Conservation (phyloP, 1,284 basidiomycete species). For the Pseudozyma sp. region DNA sequence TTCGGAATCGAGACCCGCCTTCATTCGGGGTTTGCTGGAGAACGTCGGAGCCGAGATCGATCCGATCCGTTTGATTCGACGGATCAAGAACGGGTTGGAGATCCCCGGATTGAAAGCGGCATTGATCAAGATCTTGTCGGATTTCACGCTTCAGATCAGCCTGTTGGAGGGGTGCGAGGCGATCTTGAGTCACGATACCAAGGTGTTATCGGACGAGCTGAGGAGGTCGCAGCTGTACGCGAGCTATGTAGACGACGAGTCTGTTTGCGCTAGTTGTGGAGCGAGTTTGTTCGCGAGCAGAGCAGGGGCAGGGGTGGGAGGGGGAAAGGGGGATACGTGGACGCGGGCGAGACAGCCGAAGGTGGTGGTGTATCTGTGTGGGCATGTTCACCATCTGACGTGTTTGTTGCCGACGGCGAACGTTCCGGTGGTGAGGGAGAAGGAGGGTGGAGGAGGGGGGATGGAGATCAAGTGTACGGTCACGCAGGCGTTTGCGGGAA, state of each 20-base stretch:
- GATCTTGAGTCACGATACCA: conserved; percentile 57
- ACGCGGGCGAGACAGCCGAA: conserved; percentile 16
- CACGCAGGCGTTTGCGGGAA: conserved; percentile 38
- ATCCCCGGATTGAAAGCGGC: conserved; percentile 94
- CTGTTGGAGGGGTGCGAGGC: conserved; percentile 61
- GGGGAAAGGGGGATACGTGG: conserved; percentile 13
- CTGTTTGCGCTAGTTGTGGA: conserved; percentile 48
- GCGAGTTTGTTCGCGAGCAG: conserved; percentile 28
- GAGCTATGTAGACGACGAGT: conserved; percentile 47
- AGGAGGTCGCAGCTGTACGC: conserved; percentile 44
- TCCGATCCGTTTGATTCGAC: conserved; percentile 89
- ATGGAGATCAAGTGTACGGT: conserved; percentile 23
- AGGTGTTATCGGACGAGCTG: conserved; percentile 50
- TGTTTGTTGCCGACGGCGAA: conserved; percentile 46
- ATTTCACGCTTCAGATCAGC: conserved; percentile 81
- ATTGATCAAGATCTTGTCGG: conserved; percentile 94
- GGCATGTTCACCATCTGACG: conserved; percentile 58
- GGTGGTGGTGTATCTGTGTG: conserved; percentile 61
- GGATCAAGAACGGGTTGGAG: conserved; percentile 94
- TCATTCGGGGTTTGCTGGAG: conserved; percentile 90
- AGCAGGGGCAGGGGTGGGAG: conserved; percentile 4
- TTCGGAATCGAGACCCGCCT: conserved; percentile 91
- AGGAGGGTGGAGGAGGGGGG: background rate
- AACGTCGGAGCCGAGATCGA: conserved; percentile 97
- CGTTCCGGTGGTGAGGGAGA: conserved; percentile 16